phyloP scores from a whole-genome alignment of 768 basidiomycete species.

The Termitomyces sp. region DNA sequence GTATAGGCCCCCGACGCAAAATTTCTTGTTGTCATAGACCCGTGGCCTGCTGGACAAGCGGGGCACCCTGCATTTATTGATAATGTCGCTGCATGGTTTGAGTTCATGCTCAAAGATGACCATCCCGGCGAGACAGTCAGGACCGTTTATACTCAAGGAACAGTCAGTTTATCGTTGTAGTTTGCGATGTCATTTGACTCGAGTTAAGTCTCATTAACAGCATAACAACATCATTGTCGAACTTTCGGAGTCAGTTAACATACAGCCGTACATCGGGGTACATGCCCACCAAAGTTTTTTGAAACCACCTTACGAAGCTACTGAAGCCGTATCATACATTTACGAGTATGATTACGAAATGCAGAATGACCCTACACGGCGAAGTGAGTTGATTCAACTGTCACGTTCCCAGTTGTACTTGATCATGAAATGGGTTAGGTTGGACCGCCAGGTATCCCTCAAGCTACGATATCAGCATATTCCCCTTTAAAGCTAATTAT shows the following conservation, averaged over 20 bases:
- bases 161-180: slow-evolving; percentile 19
- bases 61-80: slow-evolving; percentile 21
- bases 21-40: slow-evolving; percentile 26
- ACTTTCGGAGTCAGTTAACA: slow-evolving; percentile 25
- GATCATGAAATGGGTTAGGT: slow-evolving; percentile 6
- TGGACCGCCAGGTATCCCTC: slow-evolving; percentile 17
- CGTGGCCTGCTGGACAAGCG: slow-evolving; percentile 24
- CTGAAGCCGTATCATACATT: slow-evolving; percentile 20
- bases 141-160: slow-evolving; percentile 28
- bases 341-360: slow-evolving; percentile 30
- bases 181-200: not conserved
- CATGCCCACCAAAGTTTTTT: slow-evolving; percentile 24
- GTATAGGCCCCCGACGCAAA: slow-evolving; percentile 15
- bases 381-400: slow-evolving; percentile 10
- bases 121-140: slow-evolving; percentile 24
- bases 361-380: slow-evolving; percentile 23
- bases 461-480: slow-evolving; percentile 15
- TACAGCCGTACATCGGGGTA: slow-evolving; percentile 21
- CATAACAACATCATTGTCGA: slow-evolving; percentile 29
- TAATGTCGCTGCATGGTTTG: slow-evolving; percentile 32
- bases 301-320: slow-evolving; percentile 1
- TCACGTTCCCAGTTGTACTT: no score
- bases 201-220: slow-evolving; percentile 10
- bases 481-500: slow-evolving; percentile 24
- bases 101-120: slow-evolving; percentile 29